Conservation (phyloP, 257 asterid species). For the Scutellaria galericulata region DNA sequence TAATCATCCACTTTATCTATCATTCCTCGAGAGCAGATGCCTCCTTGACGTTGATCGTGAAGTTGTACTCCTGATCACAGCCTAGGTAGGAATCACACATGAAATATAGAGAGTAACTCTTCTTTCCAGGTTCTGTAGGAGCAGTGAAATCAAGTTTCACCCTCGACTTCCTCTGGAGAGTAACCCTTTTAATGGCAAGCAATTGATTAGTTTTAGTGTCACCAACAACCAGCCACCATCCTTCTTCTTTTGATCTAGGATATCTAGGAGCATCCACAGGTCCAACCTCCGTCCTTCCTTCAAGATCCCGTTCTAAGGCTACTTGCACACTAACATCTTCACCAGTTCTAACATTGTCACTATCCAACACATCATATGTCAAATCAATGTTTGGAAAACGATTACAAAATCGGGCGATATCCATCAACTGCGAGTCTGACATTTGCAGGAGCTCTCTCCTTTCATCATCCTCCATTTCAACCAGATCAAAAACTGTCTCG, state of each 20-base stretch:
- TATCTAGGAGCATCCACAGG: slow-evolving; percentile 65
- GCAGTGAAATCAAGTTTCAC: slow-evolving; percentile 62
- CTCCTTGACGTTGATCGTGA: slow-evolving; percentile 55
- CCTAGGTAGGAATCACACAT: slow-evolving; percentile 74
- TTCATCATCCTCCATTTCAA: slow-evolving; percentile 68
- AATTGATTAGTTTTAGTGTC: slow-evolving; percentile 60
- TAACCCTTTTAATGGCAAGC: slow-evolving; percentile 61
- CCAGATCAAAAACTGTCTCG: slow-evolving; percentile 56
- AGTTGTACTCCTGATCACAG: slow-evolving; percentile 63
- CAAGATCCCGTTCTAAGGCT: slow-evolving; percentile 56
- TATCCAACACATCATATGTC: slow-evolving; percentile 47
- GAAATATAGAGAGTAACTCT: slow-evolving; percentile 52
- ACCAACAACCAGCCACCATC: slow-evolving; percentile 73
- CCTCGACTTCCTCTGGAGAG: slow-evolving; percentile 60
- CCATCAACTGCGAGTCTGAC: slow-evolving; percentile 57
- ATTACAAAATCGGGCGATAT: slow-evolving; percentile 61
- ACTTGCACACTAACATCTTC: slow-evolving; percentile 50
- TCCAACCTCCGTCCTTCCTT: slow-evolving; percentile 58
- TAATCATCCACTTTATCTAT: slow-evolving; percentile 26
- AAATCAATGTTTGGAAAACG: slow-evolving; percentile 64
- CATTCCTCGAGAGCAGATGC: slow-evolving; percentile 38
- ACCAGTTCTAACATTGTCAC: slow-evolving; percentile 45
- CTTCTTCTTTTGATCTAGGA: slow-evolving; percentile 63
- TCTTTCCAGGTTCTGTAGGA: slow-evolving; percentile 57
- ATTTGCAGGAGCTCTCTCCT: slow-evolving; percentile 63